phyloP scores from a whole-genome alignment of 2,329 filamentous ascomycete genomes.

The Colletotrichum incanum region DNA sequence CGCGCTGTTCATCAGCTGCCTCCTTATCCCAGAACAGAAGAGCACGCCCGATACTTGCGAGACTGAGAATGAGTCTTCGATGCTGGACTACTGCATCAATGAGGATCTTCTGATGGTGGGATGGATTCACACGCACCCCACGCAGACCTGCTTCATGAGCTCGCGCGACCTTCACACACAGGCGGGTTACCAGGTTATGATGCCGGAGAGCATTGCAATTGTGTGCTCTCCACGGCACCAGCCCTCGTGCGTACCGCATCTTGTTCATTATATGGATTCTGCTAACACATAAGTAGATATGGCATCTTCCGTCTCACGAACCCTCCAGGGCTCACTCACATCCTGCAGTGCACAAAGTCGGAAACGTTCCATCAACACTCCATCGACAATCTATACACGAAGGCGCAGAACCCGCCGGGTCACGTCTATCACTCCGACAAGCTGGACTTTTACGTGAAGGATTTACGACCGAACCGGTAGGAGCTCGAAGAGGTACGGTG shows the following conservation, averaged over 20 bases:
- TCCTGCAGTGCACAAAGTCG: constrained; percentile 82
- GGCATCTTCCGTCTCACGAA: constrained; percentile 95
- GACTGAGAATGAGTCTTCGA: constrained; percentile 85
- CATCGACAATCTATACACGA: constrained; percentile 82
- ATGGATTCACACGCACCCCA: constrained; percentile 99
- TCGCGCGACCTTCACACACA: constrained; percentile 95
- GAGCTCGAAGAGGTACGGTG: background rate
- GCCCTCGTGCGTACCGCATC: constrained; percentile 74
- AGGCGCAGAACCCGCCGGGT: constrained; percentile 76
- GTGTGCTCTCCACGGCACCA: constrained; percentile 90
- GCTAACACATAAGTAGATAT: constrained; percentile 69
- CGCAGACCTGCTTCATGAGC: constrained; percentile 98
- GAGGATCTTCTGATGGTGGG: constrained; percentile 90
- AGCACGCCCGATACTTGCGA: constrained; percentile 95
- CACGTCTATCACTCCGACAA: constrained; percentile 80
- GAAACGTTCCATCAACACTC: constrained; percentile 87
- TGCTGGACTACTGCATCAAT: constrained; percentile 91
- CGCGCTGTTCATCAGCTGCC: constrained; percentile 89
- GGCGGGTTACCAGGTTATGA: constrained; percentile 94
- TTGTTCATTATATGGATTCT: constrained; percentile 10
- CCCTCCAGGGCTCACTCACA: constrained; percentile 89
- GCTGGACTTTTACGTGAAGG: constrained; percentile 73
- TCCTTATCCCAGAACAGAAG: constrained; percentile 92
- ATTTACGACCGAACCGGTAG: constrained; percentile 61
- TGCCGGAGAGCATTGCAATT: constrained; percentile 96